phyloP scores from a whole-genome alignment of 345 rosid species.

The Schrenkiella parvula region DNA sequence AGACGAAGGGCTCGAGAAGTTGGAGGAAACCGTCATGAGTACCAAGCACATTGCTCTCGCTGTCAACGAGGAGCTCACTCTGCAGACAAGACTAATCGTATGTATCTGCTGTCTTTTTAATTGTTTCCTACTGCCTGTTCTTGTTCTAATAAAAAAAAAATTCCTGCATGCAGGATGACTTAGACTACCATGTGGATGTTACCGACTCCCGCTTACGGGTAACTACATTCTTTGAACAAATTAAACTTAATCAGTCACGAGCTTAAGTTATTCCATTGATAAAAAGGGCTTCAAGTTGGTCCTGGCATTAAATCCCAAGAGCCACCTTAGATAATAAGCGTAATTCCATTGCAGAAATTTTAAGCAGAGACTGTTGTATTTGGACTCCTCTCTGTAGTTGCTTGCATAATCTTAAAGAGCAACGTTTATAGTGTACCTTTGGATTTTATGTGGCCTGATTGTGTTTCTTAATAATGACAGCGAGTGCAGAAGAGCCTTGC shows the following conservation, averaged over 20 bases:
- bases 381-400: not conserved
- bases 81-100: conserved; percentile 89
- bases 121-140: not conserved
- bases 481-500: conserved; percentile 94
- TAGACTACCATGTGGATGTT: conserved; percentile 86
- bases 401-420: not conserved
- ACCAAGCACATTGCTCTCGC: conserved; percentile 91
- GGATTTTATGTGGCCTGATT: conserved; percentile 13
- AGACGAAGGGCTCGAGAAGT: conserved; percentile 97
- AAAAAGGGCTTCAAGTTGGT: not conserved
- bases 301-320: not conserved
- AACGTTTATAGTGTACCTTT: not conserved
- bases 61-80: conserved; percentile 86
- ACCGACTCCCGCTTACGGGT: conserved; percentile 87
- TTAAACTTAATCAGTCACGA: not conserved
- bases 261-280: not conserved
- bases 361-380: not conserved
- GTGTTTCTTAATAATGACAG: conserved; percentile 40
- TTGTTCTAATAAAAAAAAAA: not conserved
- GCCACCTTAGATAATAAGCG: not conserved
- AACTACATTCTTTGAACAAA: conserved; percentile 20
- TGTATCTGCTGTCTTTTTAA: conserved; percentile 22
- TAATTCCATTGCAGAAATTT: not conserved
- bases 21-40: conserved; percentile 84
- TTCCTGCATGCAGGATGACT: conserved; percentile 64